Evolutionary conservation across 2,329 filamentous ascomycete genomes (phyloP).

Genomic region (Aspergillus intermedius): DNA sequence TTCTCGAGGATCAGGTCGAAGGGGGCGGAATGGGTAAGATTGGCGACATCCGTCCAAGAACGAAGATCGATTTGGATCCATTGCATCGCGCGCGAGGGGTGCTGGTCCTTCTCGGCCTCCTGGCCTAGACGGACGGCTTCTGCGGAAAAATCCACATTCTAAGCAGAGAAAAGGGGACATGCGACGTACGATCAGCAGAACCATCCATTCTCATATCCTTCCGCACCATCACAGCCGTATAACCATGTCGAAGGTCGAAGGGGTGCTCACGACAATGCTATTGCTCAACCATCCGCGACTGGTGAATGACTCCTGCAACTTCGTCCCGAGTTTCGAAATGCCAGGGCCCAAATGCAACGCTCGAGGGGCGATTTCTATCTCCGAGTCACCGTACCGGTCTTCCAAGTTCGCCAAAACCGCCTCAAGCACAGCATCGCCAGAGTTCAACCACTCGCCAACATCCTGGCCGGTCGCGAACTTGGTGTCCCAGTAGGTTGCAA

Average conservation of each 20-base stretch:
- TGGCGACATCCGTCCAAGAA: constrained; percentile 25
- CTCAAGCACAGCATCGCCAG: constrained; percentile 26
- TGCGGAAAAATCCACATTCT: constrained; percentile 33
- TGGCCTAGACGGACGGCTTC: constrained; percentile 31
- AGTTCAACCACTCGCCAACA: constrained; percentile 34
- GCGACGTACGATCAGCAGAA: background rate
- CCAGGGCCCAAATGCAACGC: constrained; percentile 31
- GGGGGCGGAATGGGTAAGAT: constrained; percentile 18
- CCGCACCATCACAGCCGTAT: background rate
- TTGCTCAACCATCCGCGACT: constrained; percentile 21
- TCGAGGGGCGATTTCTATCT: constrained; percentile 10
- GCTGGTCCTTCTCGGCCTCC: constrained; percentile 15
- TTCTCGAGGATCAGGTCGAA: constrained; percentile 32
- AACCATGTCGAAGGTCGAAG: background rate
- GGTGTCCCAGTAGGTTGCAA: constrained; percentile 26
- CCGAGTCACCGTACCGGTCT: background rate
- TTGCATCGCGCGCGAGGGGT: constrained; percentile 11
- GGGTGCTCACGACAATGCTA: constrained; percentile 26
- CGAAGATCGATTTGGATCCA: constrained; percentile 27
- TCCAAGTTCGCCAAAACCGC: constrained; percentile 21
- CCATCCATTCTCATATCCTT: background rate
- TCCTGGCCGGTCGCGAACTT: constrained; percentile 31
- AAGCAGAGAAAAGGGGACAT: background rate
- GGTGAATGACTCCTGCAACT: constrained; percentile 22
- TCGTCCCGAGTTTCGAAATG: constrained; percentile 25